Conservation (phyloP, 2,329 filamentous ascomycete genomes). For the Ambrosiella cleistominuta region DNA sequence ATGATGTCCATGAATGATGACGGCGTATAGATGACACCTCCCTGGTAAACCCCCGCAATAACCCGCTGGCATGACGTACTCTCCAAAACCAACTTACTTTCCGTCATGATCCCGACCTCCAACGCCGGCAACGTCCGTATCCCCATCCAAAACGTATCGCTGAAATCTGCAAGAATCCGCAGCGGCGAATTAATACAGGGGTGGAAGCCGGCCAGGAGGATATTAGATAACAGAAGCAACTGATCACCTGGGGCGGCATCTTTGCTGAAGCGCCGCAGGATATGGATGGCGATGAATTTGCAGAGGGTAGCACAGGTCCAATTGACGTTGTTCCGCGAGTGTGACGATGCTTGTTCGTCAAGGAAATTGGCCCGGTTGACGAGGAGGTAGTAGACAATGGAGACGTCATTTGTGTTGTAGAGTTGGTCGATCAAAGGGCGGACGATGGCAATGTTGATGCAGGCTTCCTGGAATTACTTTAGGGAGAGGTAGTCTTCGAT, state of each 20-base stretch:
- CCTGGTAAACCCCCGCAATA: conserved; percentile 66
- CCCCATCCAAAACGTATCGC: conserved; percentile 23
- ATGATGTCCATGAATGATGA: conserved; percentile 69
- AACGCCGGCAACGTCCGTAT: conserved; percentile 52
- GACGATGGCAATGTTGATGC: conserved; percentile 66
- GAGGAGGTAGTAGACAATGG: conserved; percentile 61
- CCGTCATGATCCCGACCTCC: conserved; percentile 67
- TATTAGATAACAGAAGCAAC: conserved; percentile 56
- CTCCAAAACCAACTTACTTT: conserved; percentile 62
- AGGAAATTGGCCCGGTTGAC: conserved; percentile 70
- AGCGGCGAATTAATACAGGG: conserved; percentile 68
- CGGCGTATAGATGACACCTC: conserved; percentile 65
- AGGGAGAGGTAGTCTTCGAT: conserved; percentile 21
- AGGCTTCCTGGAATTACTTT: conserved; percentile 54
- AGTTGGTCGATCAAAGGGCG: conserved; percentile 70
- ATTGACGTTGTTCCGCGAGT: conserved; percentile 66
- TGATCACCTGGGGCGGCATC: conserved; percentile 54
- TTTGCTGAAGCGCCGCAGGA: conserved; percentile 63
- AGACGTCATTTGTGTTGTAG: conserved; percentile 63
- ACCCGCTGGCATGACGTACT: conserved; percentile 67
- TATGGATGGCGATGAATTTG: conserved; percentile 62
- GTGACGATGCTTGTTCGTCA: conserved; percentile 56
- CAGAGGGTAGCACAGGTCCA: conserved; percentile 61
- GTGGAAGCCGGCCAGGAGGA: conserved; percentile 68
- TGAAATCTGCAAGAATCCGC: conserved; percentile 39